phyloP scores from a whole-genome alignment of 306 rosid genomes.

The Cicer bijugum region DNA sequence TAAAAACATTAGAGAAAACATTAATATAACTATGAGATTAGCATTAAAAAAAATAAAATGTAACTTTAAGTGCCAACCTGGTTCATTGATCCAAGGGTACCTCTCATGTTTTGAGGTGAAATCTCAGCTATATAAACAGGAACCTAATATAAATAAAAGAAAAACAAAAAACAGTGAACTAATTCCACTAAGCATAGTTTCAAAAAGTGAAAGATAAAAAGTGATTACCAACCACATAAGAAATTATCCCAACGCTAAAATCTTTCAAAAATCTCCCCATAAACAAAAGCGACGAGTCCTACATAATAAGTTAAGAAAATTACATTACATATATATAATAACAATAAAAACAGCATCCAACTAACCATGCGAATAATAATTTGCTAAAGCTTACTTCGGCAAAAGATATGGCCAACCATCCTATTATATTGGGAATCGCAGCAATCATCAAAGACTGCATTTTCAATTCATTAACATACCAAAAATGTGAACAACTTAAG shows the following conservation, averaged over 20 bases:
- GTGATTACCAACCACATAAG: constrained; percentile 59
- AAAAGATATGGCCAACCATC: constrained; percentile 71
- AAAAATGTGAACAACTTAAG: not conserved
- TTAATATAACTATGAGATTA: not conserved
- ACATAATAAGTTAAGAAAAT: constrained; percentile 15
- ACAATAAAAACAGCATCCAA: not conserved
- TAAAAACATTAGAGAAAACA: not conserved
- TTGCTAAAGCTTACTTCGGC: constrained; percentile 52
- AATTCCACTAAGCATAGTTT: constrained; percentile 3
- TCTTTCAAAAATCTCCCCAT: constrained; percentile 87
- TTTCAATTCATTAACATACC: not conserved
- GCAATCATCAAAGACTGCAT: constrained; percentile 74
- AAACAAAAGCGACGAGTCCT: constrained; percentile 71
- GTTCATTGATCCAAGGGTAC: constrained; percentile 76
- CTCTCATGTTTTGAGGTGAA: constrained; percentile 79
- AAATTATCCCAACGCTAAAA: constrained; percentile 84
- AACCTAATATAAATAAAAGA: constrained; percentile 53
- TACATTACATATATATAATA: no score
- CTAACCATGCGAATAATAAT: not conserved
- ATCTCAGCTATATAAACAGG: constrained; percentile 88
- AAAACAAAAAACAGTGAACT: not conserved
- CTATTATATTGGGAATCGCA: constrained; percentile 65
- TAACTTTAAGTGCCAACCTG: constrained; percentile 57
- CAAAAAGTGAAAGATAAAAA: not conserved
- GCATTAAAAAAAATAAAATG: not conserved